A percentile compares a stretch with the other conserved stretches of the same genome.
phyloP scores from a whole-genome alignment of 257 asterid genomes.

The Rauvolfia tetraphylla region DNA sequence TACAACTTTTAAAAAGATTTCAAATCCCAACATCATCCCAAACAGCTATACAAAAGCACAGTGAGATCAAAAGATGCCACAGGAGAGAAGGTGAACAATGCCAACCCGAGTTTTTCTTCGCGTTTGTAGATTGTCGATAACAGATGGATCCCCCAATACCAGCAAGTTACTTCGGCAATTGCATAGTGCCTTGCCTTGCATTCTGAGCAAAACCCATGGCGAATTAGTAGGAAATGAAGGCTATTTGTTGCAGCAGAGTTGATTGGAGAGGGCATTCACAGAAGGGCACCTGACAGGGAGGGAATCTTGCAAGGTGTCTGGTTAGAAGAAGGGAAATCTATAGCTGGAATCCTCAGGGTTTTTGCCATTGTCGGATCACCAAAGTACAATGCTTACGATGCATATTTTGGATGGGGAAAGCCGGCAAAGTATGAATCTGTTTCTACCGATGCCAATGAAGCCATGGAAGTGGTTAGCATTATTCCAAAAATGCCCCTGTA shows the following conservation, averaged over 20 bases:
- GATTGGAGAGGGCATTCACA: constrained; percentile 6
- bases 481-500: too few species aligned
- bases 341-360: neutral
- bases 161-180: constrained; percentile 12
- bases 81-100: constrained; percentile 22
- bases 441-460: constrained; percentile 18
- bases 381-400: constrained; percentile 16
- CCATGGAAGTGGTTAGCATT: too few species aligned
- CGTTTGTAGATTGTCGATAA: neutral
- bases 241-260: neutral
- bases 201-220: neutral
- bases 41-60: constrained; percentile 16
- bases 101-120: constrained; percentile 24
- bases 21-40: constrained; percentile 22
- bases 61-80: constrained; percentile 18
- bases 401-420: constrained; percentile 34
- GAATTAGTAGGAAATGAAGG: neutral
- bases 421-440: constrained; percentile 14
- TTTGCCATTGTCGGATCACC: neutral
- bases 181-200: constrained; percentile 5
- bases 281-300: neutral
- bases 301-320: neutral
- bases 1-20: constrained; percentile 25
- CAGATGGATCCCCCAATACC: constrained; percentile 12
- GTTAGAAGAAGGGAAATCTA: neutral